phyloP scores from a whole-genome alignment of 108 stramenopile species.

The Phaeodactylum tricornutum region DNA sequence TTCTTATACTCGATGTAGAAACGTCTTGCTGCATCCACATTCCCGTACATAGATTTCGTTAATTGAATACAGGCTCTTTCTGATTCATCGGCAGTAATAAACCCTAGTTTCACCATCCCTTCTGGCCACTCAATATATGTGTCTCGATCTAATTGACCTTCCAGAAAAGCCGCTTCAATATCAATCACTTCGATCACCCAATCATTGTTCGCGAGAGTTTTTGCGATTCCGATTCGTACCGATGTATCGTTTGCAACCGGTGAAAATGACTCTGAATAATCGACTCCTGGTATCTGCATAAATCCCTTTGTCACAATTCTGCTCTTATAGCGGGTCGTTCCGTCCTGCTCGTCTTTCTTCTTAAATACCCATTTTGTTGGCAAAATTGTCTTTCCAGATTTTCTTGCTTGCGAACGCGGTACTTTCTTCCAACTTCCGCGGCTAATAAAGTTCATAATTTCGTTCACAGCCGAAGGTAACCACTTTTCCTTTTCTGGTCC shows the following conservation, averaged over 20 bases:
- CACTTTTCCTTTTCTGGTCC: slow-evolving; percentile 1
- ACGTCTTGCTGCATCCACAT: background rate
- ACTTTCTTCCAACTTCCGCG: slow-evolving; percentile 5
- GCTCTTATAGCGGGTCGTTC: slow-evolving; percentile 1
- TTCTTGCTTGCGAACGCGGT: background rate
- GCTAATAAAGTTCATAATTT: background rate
- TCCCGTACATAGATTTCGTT: slow-evolving; percentile 7
- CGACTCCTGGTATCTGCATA: slow-evolving; percentile 7
- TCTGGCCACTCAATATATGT: slow-evolving; percentile 8
- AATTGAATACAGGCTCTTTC: slow-evolving; percentile 4
- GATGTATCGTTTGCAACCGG: background rate
- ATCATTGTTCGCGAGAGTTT: background rate
- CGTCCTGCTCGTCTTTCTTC: slow-evolving; percentile 9
- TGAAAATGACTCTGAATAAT: slow-evolving; percentile 1
- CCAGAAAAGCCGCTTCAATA: slow-evolving; percentile 13
- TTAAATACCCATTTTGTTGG: slow-evolving; percentile 6
- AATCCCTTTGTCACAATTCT: slow-evolving; percentile 2
- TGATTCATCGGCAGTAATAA: slow-evolving; percentile 4
- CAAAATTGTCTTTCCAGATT: background rate
- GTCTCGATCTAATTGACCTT: slow-evolving; percentile 3
- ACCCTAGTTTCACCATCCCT: slow-evolving; percentile 6
- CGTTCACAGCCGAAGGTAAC: background rate
- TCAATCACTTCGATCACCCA: slow-evolving; percentile 8
- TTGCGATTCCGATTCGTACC: background rate
- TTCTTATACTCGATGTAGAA: background rate